These are phyloP conservation scores for Trichosporon sp. DNA, from an alignment of 1,284 basidiomycete species.

Conservation along the genomic window DNA sequence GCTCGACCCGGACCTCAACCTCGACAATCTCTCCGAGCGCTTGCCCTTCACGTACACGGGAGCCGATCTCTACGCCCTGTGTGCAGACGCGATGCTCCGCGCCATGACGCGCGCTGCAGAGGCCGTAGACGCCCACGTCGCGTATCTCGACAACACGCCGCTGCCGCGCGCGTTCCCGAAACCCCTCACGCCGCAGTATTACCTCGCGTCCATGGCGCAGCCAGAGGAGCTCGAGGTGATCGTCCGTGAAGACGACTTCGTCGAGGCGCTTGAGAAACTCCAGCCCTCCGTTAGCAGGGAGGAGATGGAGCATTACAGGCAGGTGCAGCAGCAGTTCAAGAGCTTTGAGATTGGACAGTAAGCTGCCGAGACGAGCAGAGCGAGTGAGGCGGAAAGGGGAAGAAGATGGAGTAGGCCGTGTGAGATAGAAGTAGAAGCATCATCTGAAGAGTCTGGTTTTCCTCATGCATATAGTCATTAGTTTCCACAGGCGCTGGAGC, in stretches of 20 bases:
- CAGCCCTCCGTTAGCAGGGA: constrained; percentile 84
- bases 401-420: not conserved
- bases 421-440: not conserved
- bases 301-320: constrained; percentile 85
- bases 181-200: constrained; percentile 87
- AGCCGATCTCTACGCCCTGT: constrained; percentile 97
- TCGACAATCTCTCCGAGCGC: constrained; percentile 68
- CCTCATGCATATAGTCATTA: not conserved
- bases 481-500: no score
- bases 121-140: constrained; percentile 72
- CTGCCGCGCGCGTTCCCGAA: constrained; percentile 64
- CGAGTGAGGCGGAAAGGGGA: no score
- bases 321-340: constrained; percentile 70
- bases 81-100: constrained; percentile 93
- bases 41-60: constrained; percentile 95
- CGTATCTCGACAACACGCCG: constrained; percentile 55
- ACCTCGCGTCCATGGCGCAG: constrained; percentile 80
- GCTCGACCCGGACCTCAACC: constrained; percentile 70
- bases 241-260: constrained; percentile 75
- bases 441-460: not conserved
- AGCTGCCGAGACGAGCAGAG: not conserved
- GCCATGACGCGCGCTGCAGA: constrained; percentile 89
- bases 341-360: constrained; percentile 40
- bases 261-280: constrained; percentile 71
- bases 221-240: constrained; percentile 71